Conservation (phyloP, 108 stramenopile species). For the Cyclotella sp. region DNA sequence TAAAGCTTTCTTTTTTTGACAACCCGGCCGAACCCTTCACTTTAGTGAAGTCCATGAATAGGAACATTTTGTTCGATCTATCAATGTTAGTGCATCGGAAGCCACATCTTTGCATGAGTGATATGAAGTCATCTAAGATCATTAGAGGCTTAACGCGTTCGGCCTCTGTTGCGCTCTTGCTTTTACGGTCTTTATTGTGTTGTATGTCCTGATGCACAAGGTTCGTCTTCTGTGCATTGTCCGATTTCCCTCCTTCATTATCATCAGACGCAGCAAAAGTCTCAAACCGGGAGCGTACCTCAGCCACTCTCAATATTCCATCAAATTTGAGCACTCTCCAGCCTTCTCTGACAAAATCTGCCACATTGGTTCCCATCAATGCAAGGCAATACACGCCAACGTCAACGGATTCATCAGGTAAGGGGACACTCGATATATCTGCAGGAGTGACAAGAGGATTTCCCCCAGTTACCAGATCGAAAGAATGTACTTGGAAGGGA, state of each 20-base stretch:
- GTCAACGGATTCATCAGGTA: conserved; percentile 86
- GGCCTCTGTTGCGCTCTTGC: conserved; percentile 31
- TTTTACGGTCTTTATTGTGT: conserved; percentile 1
- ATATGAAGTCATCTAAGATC: conserved; percentile 65
- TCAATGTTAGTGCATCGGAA: conserved; percentile 72
- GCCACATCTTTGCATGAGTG: conserved; percentile 75
- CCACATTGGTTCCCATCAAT: conserved; percentile 97
- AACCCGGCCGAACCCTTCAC: conserved; percentile 66
- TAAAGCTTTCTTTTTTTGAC: conserved; percentile 63
- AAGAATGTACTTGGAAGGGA: conserved; percentile 87
- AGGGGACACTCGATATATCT: conserved; percentile 96
- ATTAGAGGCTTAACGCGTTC: conserved; percentile 27
- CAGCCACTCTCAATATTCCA: conserved; percentile 92
- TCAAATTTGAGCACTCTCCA: conserved; percentile 84
- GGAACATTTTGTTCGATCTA: conserved; percentile 94
- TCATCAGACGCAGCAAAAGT: conserved; percentile 44
- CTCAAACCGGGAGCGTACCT: conserved; percentile 95
- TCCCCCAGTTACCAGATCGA: conserved; percentile 93
- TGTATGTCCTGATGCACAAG: conserved; percentile 5
- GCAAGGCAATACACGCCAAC: conserved; percentile 95
- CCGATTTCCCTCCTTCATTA: conserved; percentile 17
- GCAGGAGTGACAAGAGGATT: conserved; percentile 92
- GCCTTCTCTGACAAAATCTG: conserved; percentile 95
- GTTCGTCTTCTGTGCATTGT: conserved; percentile 39
- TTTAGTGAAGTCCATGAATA: conserved; percentile 85